These are phyloP conservation scores for Mortierella sp. DNA, from an alignment of 371 early-diverging fungal genomes.

Conservation along the genomic window DNA sequence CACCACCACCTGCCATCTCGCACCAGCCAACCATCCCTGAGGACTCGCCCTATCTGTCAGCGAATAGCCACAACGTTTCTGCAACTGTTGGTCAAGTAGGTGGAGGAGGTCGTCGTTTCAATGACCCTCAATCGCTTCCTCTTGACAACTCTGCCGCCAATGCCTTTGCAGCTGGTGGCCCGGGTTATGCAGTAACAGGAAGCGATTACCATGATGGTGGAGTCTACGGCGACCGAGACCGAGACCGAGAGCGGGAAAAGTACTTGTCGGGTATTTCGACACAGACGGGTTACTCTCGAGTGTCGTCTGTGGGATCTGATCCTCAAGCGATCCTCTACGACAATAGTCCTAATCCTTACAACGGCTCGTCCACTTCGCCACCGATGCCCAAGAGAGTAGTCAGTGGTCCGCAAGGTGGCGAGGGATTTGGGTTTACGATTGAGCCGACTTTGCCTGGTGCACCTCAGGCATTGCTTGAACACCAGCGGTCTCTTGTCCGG, in stretches of 20 bases:
- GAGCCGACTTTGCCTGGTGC: conserved; percentile 24
- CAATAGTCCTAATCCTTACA: background rate
- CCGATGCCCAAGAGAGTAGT: conserved; percentile 28
- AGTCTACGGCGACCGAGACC: background rate
- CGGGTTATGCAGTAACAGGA: background rate
- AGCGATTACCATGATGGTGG: conserved; percentile 4
- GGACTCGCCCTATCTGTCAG: background rate
- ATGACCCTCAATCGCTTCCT: conserved; percentile 26
- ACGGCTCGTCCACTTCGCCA: conserved; percentile 1
- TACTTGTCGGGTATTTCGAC: conserved; percentile 13
- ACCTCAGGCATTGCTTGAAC: conserved; percentile 34
- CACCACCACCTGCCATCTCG: conserved; percentile 12
- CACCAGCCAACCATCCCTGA: conserved; percentile 10
- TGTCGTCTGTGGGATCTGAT: background rate
- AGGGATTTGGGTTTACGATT: conserved; percentile 17
- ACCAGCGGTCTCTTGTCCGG: background rate
- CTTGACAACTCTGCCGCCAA: background rate
- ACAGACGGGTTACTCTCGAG: conserved; percentile 18
- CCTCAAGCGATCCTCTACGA: conserved; percentile 9
- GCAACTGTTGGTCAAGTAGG: background rate
- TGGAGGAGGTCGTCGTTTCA: conserved; percentile 5
- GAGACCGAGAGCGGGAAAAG: background rate
- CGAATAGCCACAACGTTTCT: background rate
- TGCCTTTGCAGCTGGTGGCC: background rate
- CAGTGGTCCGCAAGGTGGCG: conserved; percentile 34